phyloP scores from a whole-genome alignment of 257 asterid genomes.

The Solanum rostratum region DNA sequence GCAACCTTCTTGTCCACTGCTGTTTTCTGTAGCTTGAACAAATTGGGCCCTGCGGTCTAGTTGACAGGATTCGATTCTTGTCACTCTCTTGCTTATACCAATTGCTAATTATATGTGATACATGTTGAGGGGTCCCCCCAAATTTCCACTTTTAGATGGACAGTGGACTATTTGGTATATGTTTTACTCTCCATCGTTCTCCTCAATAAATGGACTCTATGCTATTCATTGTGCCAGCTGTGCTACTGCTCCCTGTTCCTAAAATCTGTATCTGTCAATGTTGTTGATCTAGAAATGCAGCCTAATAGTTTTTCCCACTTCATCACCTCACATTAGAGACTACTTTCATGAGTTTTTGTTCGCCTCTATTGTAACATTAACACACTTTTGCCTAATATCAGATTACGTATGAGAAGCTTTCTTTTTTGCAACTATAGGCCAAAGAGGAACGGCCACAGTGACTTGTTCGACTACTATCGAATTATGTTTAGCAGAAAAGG shows the following conservation, averaged over 20 bases:
- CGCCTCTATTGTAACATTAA: neutral
- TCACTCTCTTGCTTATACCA: conserved; percentile 2
- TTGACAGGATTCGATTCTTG: conserved; percentile 4
- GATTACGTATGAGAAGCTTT: neutral
- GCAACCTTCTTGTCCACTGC: conserved; percentile 8
- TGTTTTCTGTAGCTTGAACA: conserved; percentile 17
- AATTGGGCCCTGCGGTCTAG: conserved; percentile 19
- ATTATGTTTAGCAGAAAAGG: neutral
- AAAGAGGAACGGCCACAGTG: neutral
- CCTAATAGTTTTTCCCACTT: neutral
- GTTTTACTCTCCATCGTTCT: neutral
- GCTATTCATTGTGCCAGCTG: conserved; percentile 32
- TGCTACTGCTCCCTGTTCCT: conserved; percentile 13
- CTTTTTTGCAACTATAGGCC: neutral
- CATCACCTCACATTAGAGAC: neutral
- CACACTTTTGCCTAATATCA: neutral
- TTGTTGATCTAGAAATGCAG: neutral
- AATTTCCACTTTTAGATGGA: conserved; percentile 7
- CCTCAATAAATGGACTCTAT: conserved; percentile 10
- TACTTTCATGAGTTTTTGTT: neutral
- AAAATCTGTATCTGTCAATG: conserved; percentile 5
- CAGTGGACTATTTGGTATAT: conserved; percentile 17
- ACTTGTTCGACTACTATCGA: neutral
- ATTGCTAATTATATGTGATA: conserved; percentile 4
- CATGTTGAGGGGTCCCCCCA: conserved; percentile 16